Conservation (phyloP, 768 basidiomycete species). For the Tricholoma terreum region DNA sequence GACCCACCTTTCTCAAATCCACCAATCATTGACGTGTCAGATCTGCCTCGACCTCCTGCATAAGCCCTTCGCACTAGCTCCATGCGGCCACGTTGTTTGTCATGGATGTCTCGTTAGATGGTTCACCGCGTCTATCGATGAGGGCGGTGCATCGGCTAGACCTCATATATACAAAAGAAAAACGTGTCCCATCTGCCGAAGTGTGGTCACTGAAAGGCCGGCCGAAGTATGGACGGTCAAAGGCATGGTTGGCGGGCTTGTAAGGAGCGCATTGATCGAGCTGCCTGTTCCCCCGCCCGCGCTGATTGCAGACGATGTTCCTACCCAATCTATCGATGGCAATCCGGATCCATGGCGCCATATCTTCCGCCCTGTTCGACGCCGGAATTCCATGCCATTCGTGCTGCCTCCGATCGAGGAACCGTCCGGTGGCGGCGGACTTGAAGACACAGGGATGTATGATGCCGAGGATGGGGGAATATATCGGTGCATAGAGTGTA, state of each 20-base stretch:
- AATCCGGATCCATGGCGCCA: slow-evolving; percentile 61
- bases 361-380: slow-evolving; percentile 45
- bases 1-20: slow-evolving; percentile 48
- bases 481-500: slow-evolving; percentile 72
- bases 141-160: slow-evolving; percentile 27
- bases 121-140: slow-evolving; percentile 55
- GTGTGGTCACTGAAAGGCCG: slow-evolving; percentile 54
- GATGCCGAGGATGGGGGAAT: slow-evolving; percentile 76
- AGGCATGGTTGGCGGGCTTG: slow-evolving; percentile 51
- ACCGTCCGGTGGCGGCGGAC: slow-evolving; percentile 23
- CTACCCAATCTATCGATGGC: slow-evolving; percentile 22
- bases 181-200: slow-evolving; percentile 75
- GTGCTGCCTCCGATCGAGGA: slow-evolving; percentile 17
- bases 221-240: slow-evolving; percentile 74
- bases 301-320: slow-evolving; percentile 12
- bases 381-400: slow-evolving; percentile 16
- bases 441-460: slow-evolving; percentile 55
- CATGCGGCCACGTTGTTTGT: slow-evolving; percentile 75
- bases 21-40: slow-evolving; percentile 70
- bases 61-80: slow-evolving; percentile 69
- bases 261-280: slow-evolving; percentile 52
- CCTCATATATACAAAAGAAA: slow-evolving; percentile 55
- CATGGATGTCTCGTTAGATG: slow-evolving; percentile 70
- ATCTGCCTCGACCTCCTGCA: slow-evolving; percentile 75
- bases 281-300: slow-evolving; percentile 20